A percentile compares a stretch with the other conserved stretches of the same genome.
These are phyloP conservation scores for Microbotryum scabiosae DNA, from an alignment of 1,284 basidiomycete genomes.

Conservation along the genomic window DNA sequence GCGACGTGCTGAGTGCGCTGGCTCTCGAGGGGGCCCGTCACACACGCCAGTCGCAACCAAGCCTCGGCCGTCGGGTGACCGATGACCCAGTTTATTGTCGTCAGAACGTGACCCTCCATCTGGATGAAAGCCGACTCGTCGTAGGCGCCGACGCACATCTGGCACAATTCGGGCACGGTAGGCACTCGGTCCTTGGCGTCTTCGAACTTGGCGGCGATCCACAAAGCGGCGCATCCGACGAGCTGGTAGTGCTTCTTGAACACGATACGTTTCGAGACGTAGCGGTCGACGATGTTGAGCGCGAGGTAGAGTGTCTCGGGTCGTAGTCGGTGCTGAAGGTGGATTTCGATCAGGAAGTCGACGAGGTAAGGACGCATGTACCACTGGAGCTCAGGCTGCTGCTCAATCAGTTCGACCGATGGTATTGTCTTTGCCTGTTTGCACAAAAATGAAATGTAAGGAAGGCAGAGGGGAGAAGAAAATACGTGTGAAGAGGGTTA, in stretches of 20 bases:
- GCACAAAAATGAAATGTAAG: neutral
- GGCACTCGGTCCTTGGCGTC: slow-evolving; percentile 98
- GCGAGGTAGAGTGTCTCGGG: slow-evolving; percentile 98
- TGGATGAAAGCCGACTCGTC: slow-evolving; percentile 39
- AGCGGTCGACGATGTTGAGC: slow-evolving; percentile 97
- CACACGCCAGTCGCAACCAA: slow-evolving; percentile 66
- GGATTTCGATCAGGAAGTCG: slow-evolving; percentile 97
- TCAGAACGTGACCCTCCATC: slow-evolving; percentile 79
- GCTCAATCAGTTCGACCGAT: slow-evolving; percentile 89
- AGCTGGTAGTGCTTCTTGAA: slow-evolving; percentile 99
- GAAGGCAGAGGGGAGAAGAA: neutral
- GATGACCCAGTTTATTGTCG: slow-evolving; percentile 90
- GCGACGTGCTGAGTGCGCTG: slow-evolving; percentile 85
- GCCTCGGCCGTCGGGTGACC: slow-evolving; percentile 98
- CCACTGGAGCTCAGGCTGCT: slow-evolving; percentile 65
- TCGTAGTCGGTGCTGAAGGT: slow-evolving; percentile 90
- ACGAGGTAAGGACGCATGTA: slow-evolving; percentile 96
- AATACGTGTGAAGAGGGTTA: neutral
- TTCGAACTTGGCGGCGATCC: slow-evolving; percentile 99
- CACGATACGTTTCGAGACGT: slow-evolving; percentile 95
- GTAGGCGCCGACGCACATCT: slow-evolving; percentile 54
- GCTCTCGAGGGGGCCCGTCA: slow-evolving; percentile 55
- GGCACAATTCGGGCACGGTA: slow-evolving; percentile 81
- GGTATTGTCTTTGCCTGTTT: slow-evolving; percentile 71
- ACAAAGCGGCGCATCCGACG: slow-evolving; percentile 92